Evolutionary conservation across 257 asterid species (phyloP), one percentile per base, ranked within the genome.

Genomic region (Rubia yunnanensis): DNA sequence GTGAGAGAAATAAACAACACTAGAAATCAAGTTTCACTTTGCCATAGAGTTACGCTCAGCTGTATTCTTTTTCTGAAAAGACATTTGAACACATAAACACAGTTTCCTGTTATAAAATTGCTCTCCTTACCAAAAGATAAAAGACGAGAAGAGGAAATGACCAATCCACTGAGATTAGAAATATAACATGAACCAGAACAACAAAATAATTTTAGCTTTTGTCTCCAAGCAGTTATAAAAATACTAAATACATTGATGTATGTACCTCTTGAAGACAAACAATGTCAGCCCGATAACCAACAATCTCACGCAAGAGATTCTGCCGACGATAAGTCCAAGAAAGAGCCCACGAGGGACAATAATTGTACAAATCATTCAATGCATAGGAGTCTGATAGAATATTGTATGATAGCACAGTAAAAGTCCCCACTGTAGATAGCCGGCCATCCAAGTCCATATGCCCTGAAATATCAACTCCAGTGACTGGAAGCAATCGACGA

Each of bases 301-400:
- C 87, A 68, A 94, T 94, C 76, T 94, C 99, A 34, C 97, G 91
- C 63, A 94, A 75, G 31, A 94, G 80, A 71, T 90, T 94, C 78
- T 94, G 99, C 74, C 89, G 80, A 74, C 97, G 95, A 71, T 94
- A 94, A 66, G 97, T 70, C 99, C 99, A 94, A 52, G 99, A 86
- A 70, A 94, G 95, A 60, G 99, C 97, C 99, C 99, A 94, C 66
- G 97, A 57, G 35, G 99, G 99, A 72, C 99, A 94, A 77, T 90
- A 94, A 76, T 82, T 76, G 76, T 86, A 86, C 54, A 74, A 69
- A 71, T 94, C 97, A 48, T 72, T 94, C 20, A 86, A 64, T n/a
- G 96, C 96, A 78, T 77, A 81, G 41, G 82, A 70, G 57, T 94
- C 99, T 1, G 95, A 81, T 56, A 94, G 75, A 49, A 90, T 88